These are phyloP conservation scores for Trichosporon asahii DNA, from an alignment of 1,284 basidiomycete species.

Conservation along the genomic window DNA sequence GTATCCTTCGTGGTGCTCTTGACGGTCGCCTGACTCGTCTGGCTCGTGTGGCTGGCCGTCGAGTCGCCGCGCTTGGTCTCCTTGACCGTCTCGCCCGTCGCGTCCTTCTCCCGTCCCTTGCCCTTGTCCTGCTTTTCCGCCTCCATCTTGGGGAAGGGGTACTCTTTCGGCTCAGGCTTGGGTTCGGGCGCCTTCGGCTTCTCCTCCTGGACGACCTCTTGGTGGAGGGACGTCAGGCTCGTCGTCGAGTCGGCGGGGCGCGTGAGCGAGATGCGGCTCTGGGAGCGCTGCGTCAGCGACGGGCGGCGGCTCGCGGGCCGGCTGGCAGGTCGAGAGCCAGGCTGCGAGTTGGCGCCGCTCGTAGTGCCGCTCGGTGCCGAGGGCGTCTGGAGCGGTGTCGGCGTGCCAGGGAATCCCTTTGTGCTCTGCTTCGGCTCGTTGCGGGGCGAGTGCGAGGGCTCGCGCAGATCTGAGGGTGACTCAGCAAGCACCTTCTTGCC, in stretches of 20 bases:
- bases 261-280: constrained; percentile 6
- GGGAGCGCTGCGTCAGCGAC: background rate
- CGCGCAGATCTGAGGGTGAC: background rate
- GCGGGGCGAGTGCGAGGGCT: background rate
- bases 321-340: background rate
- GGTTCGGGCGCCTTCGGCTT: constrained; percentile 8
- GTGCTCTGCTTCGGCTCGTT: background rate
- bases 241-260: background rate
- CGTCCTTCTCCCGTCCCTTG: background rate
- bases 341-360: background rate
- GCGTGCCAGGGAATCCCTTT: constrained; percentile 1
- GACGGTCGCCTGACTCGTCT: background rate
- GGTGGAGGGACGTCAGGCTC: background rate
- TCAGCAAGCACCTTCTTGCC: background rate
- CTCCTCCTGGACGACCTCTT: background rate
- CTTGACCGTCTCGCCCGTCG: background rate
- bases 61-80: background rate
- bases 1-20: background rate
- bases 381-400: constrained; percentile 1
- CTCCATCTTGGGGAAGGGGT: constrained; percentile 4
- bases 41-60: background rate
- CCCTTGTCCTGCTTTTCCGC: background rate
- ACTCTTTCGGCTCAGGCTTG: background rate
- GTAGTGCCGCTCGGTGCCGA: background rate
- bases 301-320: background rate